Conservation (phyloP, 2,329 filamentous ascomycete genomes). For the Alternaria tenuissima region DNA sequence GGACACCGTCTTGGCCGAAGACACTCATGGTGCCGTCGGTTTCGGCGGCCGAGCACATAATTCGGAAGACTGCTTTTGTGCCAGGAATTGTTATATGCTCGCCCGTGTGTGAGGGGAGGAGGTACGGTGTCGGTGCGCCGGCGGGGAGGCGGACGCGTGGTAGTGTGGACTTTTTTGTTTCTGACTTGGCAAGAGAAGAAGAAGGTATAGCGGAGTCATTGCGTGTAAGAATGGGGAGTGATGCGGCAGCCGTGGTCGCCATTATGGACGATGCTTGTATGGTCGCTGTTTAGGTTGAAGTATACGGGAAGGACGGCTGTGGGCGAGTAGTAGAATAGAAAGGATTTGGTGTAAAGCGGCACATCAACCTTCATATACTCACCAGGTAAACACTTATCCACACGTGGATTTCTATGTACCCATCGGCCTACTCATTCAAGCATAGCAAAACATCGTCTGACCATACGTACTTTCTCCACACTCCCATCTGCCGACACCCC, state of each 20-base stretch:
- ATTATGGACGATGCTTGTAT: background rate
- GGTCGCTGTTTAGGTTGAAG: background rate
- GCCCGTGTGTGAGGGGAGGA: conserved; percentile 27
- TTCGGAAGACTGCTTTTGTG: conserved; percentile 26
- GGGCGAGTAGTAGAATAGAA: background rate
- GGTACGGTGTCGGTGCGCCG: conserved; percentile 22
- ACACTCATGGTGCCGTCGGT: conserved; percentile 28
- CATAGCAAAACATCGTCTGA: background rate
- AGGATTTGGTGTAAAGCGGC: background rate
- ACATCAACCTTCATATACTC: background rate
- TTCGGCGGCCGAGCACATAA: conserved; percentile 26
- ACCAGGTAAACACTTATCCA: background rate
- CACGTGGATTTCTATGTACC: background rate
- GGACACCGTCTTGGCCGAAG: conserved; percentile 27
- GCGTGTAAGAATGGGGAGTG: background rate
- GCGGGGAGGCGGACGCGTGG: conserved; percentile 18
- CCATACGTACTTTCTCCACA: background rate
- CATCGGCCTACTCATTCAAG: background rate
- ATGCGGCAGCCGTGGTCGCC: background rate
- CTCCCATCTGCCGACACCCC: background rate
- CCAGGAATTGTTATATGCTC: conserved; percentile 26
- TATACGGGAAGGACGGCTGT: background rate
- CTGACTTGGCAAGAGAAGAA: background rate
- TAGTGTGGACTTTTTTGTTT: background rate
- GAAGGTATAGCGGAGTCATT: background rate